phyloP scores from a whole-genome alignment of 2,329 filamentous ascomycete species.

The Fusarium albidum region DNA sequence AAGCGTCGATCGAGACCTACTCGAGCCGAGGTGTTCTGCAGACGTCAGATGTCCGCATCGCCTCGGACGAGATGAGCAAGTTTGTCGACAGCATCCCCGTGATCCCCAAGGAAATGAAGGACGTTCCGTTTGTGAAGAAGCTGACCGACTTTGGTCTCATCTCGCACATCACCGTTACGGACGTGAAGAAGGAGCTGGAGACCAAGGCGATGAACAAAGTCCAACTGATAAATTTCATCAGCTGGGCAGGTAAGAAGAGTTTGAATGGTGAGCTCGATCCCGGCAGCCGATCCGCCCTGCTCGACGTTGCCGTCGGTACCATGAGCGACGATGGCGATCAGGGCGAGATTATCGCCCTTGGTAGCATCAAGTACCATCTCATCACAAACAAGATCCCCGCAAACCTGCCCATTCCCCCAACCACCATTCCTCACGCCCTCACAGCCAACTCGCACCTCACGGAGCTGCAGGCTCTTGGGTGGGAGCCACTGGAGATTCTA shows the following conservation, averaged over 20 bases:
- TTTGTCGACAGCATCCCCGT: slow-evolving; percentile 93
- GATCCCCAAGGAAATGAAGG: slow-evolving; percentile 78
- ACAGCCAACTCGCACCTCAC: slow-evolving; percentile 72
- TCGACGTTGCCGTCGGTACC: slow-evolving; percentile 82
- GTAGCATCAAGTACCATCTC: slow-evolving; percentile 77
- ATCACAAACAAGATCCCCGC: slow-evolving; percentile 80
- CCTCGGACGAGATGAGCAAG: slow-evolving; percentile 67
- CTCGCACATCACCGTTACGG: slow-evolving; percentile 84
- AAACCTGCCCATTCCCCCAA: slow-evolving; percentile 80
- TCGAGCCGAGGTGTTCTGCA: slow-evolving; percentile 87
- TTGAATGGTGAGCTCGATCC: slow-evolving; percentile 76
- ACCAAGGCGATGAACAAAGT: slow-evolving; percentile 79
- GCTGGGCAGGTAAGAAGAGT: slow-evolving; percentile 81
- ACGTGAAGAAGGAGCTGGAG: slow-evolving; percentile 85
- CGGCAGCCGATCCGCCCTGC: slow-evolving; percentile 71
- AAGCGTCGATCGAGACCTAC: slow-evolving; percentile 84
- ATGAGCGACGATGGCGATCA: slow-evolving; percentile 67
- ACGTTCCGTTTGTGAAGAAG: slow-evolving; percentile 79
- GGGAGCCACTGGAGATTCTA: slow-evolving; percentile 84
- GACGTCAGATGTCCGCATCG: slow-evolving; percentile 84
- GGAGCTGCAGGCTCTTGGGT: slow-evolving; percentile 83
- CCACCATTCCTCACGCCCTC: slow-evolving; percentile 85
- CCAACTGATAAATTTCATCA: slow-evolving; percentile 84
- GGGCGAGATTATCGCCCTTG: slow-evolving; percentile 79
- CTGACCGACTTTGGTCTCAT: slow-evolving; percentile 86